Conservation (phyloP, 257 asterid genomes). For the Euphrasia confusa region DNA sequence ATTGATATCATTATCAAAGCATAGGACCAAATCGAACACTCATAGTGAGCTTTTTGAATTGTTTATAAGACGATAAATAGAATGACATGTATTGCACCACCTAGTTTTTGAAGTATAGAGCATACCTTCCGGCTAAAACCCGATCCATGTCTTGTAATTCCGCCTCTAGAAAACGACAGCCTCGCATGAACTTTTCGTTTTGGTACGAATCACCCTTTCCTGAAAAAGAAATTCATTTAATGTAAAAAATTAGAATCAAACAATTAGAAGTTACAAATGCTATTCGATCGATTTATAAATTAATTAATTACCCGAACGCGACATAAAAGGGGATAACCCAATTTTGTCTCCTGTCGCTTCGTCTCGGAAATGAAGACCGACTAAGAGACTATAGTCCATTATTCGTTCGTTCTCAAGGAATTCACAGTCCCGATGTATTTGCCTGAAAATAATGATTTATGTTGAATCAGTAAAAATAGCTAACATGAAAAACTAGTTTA, state of each 20-base stretch:
- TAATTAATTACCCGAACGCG: slow-evolving; percentile 55
- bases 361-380: slow-evolving; percentile 94
- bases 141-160: slow-evolving; percentile 94
- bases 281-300: neutral
- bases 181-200: slow-evolving; percentile 88
- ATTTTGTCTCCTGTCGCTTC: slow-evolving; percentile 78
- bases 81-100: neutral
- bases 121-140: slow-evolving; percentile 70
- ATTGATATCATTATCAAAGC: too few relatives aligned
- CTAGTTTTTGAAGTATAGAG: neutral
- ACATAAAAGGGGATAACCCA: slow-evolving; percentile 80
- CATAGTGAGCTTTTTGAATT: slow-evolving; percentile 5
- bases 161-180: slow-evolving; percentile 93
- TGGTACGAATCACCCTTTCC: slow-evolving; percentile 71
- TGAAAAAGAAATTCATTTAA: slow-evolving; percentile 30
- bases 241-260: slow-evolving; percentile 7
- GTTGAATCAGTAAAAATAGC: slow-evolving; percentile 11
- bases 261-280: neutral
- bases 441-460: slow-evolving; percentile 41
- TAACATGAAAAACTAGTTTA: neutral
- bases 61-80: neutral
- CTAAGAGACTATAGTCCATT: slow-evolving; percentile 94
- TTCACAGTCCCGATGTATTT: slow-evolving; percentile 82
- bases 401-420: slow-evolving; percentile 81
- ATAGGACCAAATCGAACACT: slow-evolving; percentile 2